Base-by-base conservation (phyloP, 192 early-diverging fungal genomes). In the Helicostylum pulchrum region DNA sequence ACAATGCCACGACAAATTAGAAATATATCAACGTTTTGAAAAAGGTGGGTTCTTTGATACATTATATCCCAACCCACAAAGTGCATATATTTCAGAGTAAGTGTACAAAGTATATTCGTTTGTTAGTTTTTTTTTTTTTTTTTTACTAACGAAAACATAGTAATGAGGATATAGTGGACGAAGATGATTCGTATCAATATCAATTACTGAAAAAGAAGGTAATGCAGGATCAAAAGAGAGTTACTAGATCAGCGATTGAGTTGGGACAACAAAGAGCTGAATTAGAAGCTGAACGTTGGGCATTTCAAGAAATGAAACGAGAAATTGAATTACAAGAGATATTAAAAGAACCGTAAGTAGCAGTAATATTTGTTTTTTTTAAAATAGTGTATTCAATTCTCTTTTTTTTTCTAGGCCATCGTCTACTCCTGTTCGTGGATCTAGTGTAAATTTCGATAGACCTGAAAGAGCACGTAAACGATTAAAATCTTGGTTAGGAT, bases 181-280 rank as follows among this genome's bases (percentile, higher is more conserved):
- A 82, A 45, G 71, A 72, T n/a, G 64, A 72, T 34, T 70, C 62
- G 9, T 10, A 39, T 5, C 54, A 85, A 52, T 75, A 77, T 39
- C 67, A 77, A 15, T 10, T 32, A 32, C 70, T 87, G 58, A 67
- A 76, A n/a, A 51, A 58, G 43, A 71, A 88, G 67, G 77, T 90
- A 20, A 80, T 86, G 48, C 75, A 78, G 34, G 87, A 93, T 62
- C 86, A 86, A 11, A 48, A 69, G 21, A 79, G 78, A 62, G 85
- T 93, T 50, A 87, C 89, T 0, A 83, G 88, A 43, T 86, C 87
- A 4, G 89, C 88, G 12, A 81, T 91, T 15, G 70, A 83, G 66
- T 70, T 93, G 2, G 91, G 87, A 19, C 64, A 84, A 17, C 88
- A 93, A 58, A 79, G 91, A 50, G 69, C 68, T 8, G 76, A 66